phyloP scores from a whole-genome alignment of 2,329 filamentous ascomycete species.

The Alternaria infectoria region DNA sequence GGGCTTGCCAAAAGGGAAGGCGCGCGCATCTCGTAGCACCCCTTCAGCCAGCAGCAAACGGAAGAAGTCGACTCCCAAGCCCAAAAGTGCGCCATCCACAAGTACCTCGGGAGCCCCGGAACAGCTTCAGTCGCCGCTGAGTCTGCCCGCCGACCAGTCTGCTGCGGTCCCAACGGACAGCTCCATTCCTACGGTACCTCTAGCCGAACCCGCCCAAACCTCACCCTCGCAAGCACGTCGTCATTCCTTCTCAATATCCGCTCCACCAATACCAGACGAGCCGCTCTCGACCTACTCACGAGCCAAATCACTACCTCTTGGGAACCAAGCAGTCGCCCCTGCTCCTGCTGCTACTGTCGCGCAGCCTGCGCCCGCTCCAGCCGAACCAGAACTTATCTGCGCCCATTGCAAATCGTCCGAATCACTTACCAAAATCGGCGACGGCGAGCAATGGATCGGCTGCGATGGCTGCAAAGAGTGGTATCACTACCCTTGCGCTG shows the following conservation, averaged over 20 bases:
- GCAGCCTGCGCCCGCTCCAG: constrained; percentile 13
- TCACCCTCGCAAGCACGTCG: constrained; percentile 28
- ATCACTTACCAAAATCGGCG: constrained; percentile 58
- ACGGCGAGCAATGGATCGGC: constrained; percentile 69
- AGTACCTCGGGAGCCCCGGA: constrained; percentile 25
- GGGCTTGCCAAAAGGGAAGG: constrained; percentile 56
- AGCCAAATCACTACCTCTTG: constrained; percentile 43
- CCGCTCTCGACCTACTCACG: constrained; percentile 18
- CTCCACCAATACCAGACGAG: constrained; percentile 7
- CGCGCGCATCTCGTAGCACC: constrained; percentile 48
- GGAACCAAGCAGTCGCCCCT: constrained; percentile 18
- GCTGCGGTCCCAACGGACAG: constrained; percentile 12
- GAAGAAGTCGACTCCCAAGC: constrained; percentile 48
- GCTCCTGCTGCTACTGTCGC: constrained; percentile 13
- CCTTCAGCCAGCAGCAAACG: constrained; percentile 46
- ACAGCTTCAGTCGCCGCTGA: constrained; percentile 44
- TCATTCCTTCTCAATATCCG: constrained; percentile 37
- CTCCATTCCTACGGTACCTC: constrained; percentile 7
- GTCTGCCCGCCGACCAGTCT: constrained; percentile 35
- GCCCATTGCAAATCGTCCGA: constrained; percentile 63
- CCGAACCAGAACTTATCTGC: constrained; percentile 56
- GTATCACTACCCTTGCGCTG: constrained; percentile 72
- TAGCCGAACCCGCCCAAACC: constrained; percentile 10
- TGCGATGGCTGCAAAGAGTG: constrained; percentile 73
- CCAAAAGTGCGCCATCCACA: constrained; percentile 31